Conservation (phyloP, 352 stramenopile species). For the Stramenopiles sp. region DNA sequence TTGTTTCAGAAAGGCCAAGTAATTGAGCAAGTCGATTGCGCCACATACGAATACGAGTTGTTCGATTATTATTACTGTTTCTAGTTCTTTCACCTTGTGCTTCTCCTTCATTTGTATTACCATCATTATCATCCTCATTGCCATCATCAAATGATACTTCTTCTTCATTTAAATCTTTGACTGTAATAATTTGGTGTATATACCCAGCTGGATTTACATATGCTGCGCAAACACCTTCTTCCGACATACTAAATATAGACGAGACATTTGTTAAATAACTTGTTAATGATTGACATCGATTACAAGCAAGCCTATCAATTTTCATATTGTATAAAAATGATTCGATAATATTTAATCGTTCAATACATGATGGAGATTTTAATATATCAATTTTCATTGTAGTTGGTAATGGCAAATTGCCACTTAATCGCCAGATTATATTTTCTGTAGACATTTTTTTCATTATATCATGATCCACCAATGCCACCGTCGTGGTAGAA, state of each 20-base stretch:
- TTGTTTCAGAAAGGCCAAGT: no score
- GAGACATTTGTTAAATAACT: not conserved
- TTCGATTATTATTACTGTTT: no score
- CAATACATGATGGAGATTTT: not conserved
- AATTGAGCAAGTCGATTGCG: no score
- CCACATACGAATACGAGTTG: no score
- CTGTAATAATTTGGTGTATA: not conserved
- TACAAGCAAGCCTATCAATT: not conserved
- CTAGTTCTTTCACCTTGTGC: no score
- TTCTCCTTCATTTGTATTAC: no score
- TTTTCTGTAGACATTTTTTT: no score
- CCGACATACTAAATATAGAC: constrained; percentile 1
- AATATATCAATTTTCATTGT: not conserved
- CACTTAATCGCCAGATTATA: not conserved
- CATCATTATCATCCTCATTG: no score
- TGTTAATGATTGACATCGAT: not conserved
- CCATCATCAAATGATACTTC: not conserved
- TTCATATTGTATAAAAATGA: not conserved
- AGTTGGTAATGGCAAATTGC: not conserved
- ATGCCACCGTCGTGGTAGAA: no score
- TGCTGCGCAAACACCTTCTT: not conserved
- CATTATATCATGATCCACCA: no score
- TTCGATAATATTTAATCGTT: not conserved
- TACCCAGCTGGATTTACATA: not conserved
- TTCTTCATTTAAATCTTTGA: not conserved